Base-by-base conservation (phyloP, 2,329 filamentous ascomycete genomes). In the Aspergillus udagawae region DNA sequence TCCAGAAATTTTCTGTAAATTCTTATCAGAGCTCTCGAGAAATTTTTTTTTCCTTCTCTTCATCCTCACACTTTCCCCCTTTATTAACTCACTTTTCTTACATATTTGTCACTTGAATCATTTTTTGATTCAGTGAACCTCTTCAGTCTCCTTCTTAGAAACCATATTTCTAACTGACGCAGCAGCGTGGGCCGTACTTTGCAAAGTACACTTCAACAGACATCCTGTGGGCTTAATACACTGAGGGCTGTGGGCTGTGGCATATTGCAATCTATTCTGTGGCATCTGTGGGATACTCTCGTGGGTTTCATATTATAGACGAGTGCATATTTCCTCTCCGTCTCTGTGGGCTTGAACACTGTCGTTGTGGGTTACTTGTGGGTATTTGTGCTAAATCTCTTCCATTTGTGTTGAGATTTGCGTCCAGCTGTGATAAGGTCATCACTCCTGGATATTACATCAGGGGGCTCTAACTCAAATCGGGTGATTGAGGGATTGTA, bases 331-430 rank as follows among this genome's bases (percentile, higher is more conserved):
- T 67, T 67, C 70, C 73, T 72, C 73, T 75, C 71, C 63, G 64
- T 71, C 71, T 71, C 71, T 74, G 75, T 75, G 74, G 75, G 75
- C 73, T 76, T 75, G 68, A 73, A 70, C 70, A 70, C 62, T 73
- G 68, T 72, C 67, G 67, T 73, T 73, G 72, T 67, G 71, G 72
- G 71, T 71, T 72, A 68, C 68, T 71, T 71, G 73, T 75, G 72
- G 72, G 69, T 69, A 65, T 70, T 69, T 66, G 63, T 58, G 61
- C 57, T 57, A 59, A 59, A 60, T 64, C 57, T 64, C 57, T 66
- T 59, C 56, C 44, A 47, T 47, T 38, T 54, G 54, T 23, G 56
- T 55, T 50, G 53, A 60, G 58, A 60, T 63, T 59, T 61, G 57
- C 42, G 56, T 67, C 64, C 65, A 67, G 67, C 60, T 69, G 69